phyloP scores from a whole-genome alignment of 495 filamentous ascomycete species.

The Tuber aestivum region DNA sequence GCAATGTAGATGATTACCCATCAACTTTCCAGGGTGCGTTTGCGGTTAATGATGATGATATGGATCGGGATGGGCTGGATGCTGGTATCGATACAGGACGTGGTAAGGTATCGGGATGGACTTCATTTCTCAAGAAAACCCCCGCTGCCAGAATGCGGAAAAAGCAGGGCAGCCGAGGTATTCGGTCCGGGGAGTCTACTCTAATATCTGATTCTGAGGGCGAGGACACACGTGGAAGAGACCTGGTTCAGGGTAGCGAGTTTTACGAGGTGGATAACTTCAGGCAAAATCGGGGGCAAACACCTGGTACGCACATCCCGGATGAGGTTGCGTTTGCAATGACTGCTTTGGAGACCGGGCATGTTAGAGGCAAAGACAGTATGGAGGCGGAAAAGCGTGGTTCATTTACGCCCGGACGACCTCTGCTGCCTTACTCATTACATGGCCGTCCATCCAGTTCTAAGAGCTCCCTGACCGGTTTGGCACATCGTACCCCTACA shows the following conservation, averaged over 20 bases:
- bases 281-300: constrained; percentile 31
- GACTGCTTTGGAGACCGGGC: constrained; percentile 39
- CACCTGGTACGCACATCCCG: constrained; percentile 36
- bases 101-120: constrained; percentile 38
- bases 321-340: constrained; percentile 39
- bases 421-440: constrained; percentile 24
- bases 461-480: constrained; percentile 34
- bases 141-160: constrained; percentile 40
- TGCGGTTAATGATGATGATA: constrained; percentile 26
- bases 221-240: constrained; percentile 18
- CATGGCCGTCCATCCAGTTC: constrained; percentile 38
- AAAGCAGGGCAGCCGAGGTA: constrained; percentile 32
- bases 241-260: background rate
- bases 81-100: constrained; percentile 16
- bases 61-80: background rate
- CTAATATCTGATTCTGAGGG: constrained; percentile 38
- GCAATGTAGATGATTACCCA: constrained; percentile 13
- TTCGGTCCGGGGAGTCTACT: constrained; percentile 26
- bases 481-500: constrained; percentile 15
- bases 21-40: constrained; percentile 15
- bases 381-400: constrained; percentile 36
- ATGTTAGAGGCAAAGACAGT: constrained; percentile 29
- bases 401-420: constrained; percentile 27
- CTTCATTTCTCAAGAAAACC: constrained; percentile 41
- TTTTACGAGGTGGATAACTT: constrained; percentile 30